Conservation (phyloP, 371 early-diverging fungal species). For the Mucor lusitanicus region DNA sequence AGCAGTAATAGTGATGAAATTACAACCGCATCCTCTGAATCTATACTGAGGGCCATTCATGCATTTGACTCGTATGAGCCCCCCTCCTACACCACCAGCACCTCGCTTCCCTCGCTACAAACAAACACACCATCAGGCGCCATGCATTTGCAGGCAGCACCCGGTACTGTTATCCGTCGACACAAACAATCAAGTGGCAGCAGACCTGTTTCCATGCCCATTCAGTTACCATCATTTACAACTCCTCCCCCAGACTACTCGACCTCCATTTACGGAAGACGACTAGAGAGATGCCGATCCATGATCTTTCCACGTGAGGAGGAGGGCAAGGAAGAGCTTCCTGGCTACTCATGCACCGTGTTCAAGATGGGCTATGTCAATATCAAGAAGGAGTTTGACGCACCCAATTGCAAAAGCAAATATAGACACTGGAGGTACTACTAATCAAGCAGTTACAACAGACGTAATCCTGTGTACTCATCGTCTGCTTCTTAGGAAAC, state of each 20-base stretch:
- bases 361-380: constrained; percentile 51
- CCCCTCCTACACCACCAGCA: background rate
- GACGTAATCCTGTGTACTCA: too few relatives aligned
- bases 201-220: constrained; percentile 25
- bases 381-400: constrained; percentile 46
- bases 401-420: constrained; percentile 32
- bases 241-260: constrained; percentile 18
- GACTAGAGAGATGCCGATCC: constrained; percentile 37
- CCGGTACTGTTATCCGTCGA: constrained; percentile 13
- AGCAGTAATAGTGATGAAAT: background rate
- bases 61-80: constrained; percentile 28
- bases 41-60: constrained; percentile 26
- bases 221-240: constrained; percentile 19
- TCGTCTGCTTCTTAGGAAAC: constrained; percentile 24
- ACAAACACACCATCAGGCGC: constrained; percentile 21
- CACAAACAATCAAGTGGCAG: constrained; percentile 5
- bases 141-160: constrained; percentile 1
- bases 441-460: background rate
- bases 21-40: constrained; percentile 2
- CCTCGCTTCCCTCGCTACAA: constrained; percentile 6
- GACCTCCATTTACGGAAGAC: constrained; percentile 4
- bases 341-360: constrained; percentile 45
- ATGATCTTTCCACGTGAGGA: constrained; percentile 32
- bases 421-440: constrained; percentile 51
- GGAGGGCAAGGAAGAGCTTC: constrained; percentile 41